Evolutionary conservation across 176 grass and related monocot species (phyloP).

Genomic region (Bromus sterilis): DNA sequence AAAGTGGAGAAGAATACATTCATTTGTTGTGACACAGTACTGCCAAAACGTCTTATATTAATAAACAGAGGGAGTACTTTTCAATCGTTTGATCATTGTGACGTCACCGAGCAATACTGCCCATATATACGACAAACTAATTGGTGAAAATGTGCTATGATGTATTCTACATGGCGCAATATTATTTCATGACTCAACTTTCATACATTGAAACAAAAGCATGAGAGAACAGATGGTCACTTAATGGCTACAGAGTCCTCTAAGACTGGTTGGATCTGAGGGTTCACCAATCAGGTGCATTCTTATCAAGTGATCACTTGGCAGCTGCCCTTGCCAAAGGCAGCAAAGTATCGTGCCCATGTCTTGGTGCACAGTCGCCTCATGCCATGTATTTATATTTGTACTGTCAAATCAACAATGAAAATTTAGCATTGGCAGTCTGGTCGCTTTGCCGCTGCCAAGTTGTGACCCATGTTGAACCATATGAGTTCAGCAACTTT

Average conservation of each 20-base stretch:
- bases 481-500: neutral
- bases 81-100: neutral
- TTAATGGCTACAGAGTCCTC: constrained; percentile 20
- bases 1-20: too few species aligned
- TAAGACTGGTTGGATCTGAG: constrained; percentile 48
- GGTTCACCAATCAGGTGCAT: constrained; percentile 81
- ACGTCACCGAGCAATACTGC: neutral
- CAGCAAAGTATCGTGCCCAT: neutral
- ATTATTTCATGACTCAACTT: neutral
- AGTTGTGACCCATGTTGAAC: neutral
- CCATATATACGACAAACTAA: neutral
- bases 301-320: constrained; percentile 56
- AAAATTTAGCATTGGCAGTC: neutral
- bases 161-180: neutral
- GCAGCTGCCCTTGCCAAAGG: neutral
- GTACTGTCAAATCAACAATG: neutral
- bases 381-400: neutral
- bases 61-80: neutral
- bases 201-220: neutral
- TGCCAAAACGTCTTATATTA: too few species aligned
- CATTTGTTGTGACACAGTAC: too few species aligned
- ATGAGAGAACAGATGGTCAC: neutral
- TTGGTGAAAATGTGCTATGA: neutral
- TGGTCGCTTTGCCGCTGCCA: neutral
- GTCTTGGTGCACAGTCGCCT: neutral